phyloP scores from a whole-genome alignment of 805 yeast genomes.

The Saccharomycopsis selenospora region DNA sequence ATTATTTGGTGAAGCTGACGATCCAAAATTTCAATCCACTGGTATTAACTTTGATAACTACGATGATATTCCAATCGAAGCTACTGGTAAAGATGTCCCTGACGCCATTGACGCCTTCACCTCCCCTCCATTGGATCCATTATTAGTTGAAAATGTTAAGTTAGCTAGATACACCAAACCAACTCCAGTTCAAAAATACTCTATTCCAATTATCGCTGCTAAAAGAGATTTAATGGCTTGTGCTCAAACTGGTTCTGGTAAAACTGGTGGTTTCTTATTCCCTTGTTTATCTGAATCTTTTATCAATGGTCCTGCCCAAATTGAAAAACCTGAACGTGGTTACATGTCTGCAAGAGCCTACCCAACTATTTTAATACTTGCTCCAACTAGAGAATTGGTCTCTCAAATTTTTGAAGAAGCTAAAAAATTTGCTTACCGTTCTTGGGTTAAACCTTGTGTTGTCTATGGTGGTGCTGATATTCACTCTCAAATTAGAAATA shows the following conservation, averaged over 20 bases:
- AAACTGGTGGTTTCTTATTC: conserved; percentile 99
- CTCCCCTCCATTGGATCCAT: conserved; percentile 82
- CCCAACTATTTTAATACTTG: conserved; percentile 93
- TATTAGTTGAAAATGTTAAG: conserved; percentile 79
- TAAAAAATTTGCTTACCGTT: conserved; percentile 90
- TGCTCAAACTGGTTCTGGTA: conserved; percentile 99
- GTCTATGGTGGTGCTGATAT: conserved; percentile 99
- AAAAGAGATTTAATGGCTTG: conserved; percentile 95
- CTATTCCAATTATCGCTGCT: conserved; percentile 82
- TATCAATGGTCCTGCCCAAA: conserved; percentile 74
- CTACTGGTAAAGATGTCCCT: conserved; percentile 90
- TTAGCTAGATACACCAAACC: conserved; percentile 91
- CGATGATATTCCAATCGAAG: conserved; percentile 98
- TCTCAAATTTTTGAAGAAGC: conserved; percentile 96
- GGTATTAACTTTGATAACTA: conserved; percentile 99
- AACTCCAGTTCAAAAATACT: conserved; percentile 93
- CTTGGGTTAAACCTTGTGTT: conserved; percentile 95
- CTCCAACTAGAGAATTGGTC: conserved; percentile 99
- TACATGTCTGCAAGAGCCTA: conserved; percentile 70
- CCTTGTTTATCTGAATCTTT: conserved; percentile 92
- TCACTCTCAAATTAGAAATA: conserved; percentile 75
- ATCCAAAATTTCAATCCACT: conserved; percentile 70
- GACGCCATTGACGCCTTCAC: conserved; percentile 86
- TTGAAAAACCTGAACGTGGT: conserved; percentile 36
- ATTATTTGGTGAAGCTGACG: conserved; percentile 71